Evolutionary conservation across 2,329 filamentous ascomycete genomes (phyloP).

Genomic region (Cadophora malorum): DNA sequence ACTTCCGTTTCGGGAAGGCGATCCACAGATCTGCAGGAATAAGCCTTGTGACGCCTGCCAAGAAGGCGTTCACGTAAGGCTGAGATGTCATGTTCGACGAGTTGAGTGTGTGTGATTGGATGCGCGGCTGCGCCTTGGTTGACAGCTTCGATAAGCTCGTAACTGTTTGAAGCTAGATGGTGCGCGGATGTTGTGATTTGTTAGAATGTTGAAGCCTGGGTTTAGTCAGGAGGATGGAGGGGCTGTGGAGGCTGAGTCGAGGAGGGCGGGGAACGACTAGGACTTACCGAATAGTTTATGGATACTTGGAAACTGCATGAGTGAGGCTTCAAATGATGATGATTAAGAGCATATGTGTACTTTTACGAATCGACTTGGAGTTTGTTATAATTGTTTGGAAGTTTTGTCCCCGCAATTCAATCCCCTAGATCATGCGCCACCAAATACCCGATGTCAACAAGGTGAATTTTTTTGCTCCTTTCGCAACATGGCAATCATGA

Average conservation of each 20-base stretch:
- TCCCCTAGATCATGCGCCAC: too few relatives aligned
- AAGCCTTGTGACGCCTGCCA: constrained; percentile 17
- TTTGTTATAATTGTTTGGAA: too few relatives aligned
- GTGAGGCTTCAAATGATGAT: too few relatives aligned
- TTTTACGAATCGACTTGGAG: too few relatives aligned
- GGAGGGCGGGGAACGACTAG: not conserved
- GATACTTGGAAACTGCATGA: too few relatives aligned
- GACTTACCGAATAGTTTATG: not conserved
- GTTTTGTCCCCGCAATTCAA: too few relatives aligned
- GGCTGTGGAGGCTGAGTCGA: constrained; percentile 7
- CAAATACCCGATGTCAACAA: too few relatives aligned
- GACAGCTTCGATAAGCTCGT: constrained; percentile 8
- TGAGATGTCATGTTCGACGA: not conserved
- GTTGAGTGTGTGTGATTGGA: not conserved
- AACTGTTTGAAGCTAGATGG: not conserved
- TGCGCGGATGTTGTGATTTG: constrained; percentile 9
- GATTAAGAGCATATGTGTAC: too few relatives aligned
- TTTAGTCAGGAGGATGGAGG: not conserved
- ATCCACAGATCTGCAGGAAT: not conserved
- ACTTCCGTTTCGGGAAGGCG: not conserved
- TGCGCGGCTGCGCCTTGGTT: constrained; percentile 3
- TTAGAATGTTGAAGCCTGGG: constrained; percentile 1
- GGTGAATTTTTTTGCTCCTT: too few relatives aligned
- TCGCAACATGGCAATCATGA: too few relatives aligned
- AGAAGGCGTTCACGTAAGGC: constrained; percentile 11